Evolutionary conservation across 495 filamentous ascomycete genomes (phyloP).

Genomic region (Penicillium maclennaniae): DNA sequence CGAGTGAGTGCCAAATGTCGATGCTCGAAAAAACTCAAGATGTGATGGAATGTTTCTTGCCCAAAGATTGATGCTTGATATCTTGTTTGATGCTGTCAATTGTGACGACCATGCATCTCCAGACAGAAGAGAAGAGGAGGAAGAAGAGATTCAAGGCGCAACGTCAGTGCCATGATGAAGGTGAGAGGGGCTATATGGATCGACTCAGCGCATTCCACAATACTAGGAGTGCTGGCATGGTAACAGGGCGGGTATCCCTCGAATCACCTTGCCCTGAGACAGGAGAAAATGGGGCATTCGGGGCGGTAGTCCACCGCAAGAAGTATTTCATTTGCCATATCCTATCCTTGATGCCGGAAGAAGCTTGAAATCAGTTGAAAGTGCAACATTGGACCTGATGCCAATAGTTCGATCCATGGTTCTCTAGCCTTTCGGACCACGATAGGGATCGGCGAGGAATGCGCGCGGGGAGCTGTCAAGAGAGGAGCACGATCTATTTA

Average conservation of each 20-base stretch:
- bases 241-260: conserved; percentile 23
- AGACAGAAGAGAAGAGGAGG: not conserved
- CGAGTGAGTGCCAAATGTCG: too few relatives aligned
- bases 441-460: conserved; percentile 15
- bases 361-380: not conserved
- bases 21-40: not conserved
- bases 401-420: conserved; percentile 16
- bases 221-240: conserved; percentile 24
- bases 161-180: conserved; percentile 5
- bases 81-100: not conserved
- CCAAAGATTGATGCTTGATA: not conserved
- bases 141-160: conserved; percentile 2
- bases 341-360: not conserved
- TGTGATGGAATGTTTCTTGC: not conserved
- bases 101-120: not conserved
- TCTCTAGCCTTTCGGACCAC: conserved; percentile 8
- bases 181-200: conserved; percentile 11
- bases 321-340: not conserved
- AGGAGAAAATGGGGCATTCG: not conserved
- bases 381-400: conserved; percentile 11
- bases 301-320: conserved; percentile 5
- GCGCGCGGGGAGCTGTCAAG: conserved; percentile 21
- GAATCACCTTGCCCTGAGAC: conserved; percentile 9
- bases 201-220: conserved; percentile 18
- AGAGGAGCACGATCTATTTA: conserved; percentile 1